These are phyloP conservation scores for Leccinum uliginosum DNA, from an alignment of 768 basidiomycete genomes.

Conservation along the genomic window DNA sequence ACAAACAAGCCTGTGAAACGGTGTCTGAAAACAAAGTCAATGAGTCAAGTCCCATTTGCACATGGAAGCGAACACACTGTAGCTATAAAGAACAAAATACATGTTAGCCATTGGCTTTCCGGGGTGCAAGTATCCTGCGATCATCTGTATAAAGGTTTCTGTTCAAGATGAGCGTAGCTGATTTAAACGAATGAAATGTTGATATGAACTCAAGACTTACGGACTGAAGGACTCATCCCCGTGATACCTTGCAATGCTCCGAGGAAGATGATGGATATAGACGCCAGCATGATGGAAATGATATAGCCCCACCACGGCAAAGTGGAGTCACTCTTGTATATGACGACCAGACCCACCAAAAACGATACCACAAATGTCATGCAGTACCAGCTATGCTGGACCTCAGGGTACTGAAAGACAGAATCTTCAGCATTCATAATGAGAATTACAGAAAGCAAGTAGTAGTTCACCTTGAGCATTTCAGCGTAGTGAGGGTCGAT, in stretches of 20 bases:
- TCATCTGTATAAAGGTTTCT: slow-evolving; percentile 33
- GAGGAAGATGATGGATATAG: slow-evolving; percentile 48
- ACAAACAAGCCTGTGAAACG: slow-evolving; percentile 42
- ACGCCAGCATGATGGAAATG: slow-evolving; percentile 50
- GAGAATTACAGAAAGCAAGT: slow-evolving; percentile 12
- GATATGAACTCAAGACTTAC: slow-evolving; percentile 12
- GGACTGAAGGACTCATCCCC: slow-evolving; percentile 19
- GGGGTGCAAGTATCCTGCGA: slow-evolving; percentile 34
- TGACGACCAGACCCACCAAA: slow-evolving; percentile 48
- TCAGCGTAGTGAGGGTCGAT: slow-evolving; percentile 54
- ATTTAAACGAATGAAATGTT: not conserved
- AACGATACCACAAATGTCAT: slow-evolving; percentile 29
- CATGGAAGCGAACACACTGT: slow-evolving; percentile 32
- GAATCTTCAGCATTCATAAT: not conserved
- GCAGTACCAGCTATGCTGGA: slow-evolving; percentile 32
- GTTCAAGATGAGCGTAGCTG: not conserved
- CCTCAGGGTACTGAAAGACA: slow-evolving; percentile 30
- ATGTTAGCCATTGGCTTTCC: slow-evolving; percentile 41
- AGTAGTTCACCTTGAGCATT: slow-evolving; percentile 34
- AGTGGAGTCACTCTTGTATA: slow-evolving; percentile 49
- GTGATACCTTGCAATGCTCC: slow-evolving; percentile 52
- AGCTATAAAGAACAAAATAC: slow-evolving; percentile 43
- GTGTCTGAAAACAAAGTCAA: slow-evolving; percentile 38
- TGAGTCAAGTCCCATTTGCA: slow-evolving; percentile 22
- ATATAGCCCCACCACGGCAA: slow-evolving; percentile 59